Evolutionary conservation across 2,329 filamentous ascomycete species (phyloP).

Genomic region (Ophiosphaerella narmari): DNA sequence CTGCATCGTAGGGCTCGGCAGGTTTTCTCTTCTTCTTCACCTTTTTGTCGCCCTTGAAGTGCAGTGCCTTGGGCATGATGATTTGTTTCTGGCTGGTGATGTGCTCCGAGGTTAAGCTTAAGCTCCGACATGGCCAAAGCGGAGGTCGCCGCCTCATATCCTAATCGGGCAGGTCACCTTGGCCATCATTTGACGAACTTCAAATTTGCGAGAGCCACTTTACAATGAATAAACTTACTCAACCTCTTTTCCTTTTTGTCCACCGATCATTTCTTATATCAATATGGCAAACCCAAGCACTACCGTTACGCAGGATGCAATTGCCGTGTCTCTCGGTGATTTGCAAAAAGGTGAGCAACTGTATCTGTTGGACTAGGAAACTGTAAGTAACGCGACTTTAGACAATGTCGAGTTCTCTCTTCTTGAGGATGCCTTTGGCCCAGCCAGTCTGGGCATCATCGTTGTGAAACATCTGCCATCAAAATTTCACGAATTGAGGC

Average conservation of each 20-base stretch:
- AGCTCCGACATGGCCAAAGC: conserved; percentile 5
- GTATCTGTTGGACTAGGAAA: not conserved
- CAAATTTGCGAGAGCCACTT: not conserved
- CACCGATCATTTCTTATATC: no score
- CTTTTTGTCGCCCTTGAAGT: conserved; percentile 98
- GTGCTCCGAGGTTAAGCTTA: not conserved
- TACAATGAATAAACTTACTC: no score
- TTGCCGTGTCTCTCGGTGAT: conserved; percentile 45
- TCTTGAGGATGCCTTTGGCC: conserved; percentile 82
- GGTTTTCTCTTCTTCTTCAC: conserved; percentile 86
- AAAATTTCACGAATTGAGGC: conserved; percentile 72
- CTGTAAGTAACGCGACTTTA: conserved; percentile 38
- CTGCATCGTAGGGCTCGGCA: conserved; percentile 55
- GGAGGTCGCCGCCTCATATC: conserved; percentile 27
- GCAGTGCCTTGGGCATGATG: conserved; percentile 82
- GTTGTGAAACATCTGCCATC: conserved; percentile 84
- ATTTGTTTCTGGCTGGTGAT: conserved; percentile 11
- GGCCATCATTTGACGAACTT: conserved; percentile 14
- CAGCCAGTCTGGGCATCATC: conserved; percentile 87
- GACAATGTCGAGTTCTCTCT: conserved; percentile 70
- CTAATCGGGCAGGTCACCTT: conserved; percentile 36
- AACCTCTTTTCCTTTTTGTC: no score
- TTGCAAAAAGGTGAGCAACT: conserved; percentile 50
- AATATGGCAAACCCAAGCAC: conserved; percentile 26
- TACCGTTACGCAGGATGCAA: conserved; percentile 31